These are phyloP conservation scores for Chalaropsis ovoidea DNA, from an alignment of 2,329 filamentous ascomycete species.

Conservation along the genomic window DNA sequence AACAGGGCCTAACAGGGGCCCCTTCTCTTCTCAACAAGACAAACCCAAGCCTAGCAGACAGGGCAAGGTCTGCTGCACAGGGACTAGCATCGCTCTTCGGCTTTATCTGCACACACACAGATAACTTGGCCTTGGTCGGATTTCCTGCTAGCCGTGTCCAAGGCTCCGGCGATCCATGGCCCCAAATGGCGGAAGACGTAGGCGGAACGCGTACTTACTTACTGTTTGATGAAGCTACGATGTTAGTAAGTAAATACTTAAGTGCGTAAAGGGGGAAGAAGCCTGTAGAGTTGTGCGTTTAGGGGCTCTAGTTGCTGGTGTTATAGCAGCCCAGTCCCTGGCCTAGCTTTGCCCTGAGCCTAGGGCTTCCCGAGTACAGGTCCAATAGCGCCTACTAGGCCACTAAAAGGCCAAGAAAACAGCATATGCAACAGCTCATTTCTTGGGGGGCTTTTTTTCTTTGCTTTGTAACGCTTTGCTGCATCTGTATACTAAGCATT, in stretches of 20 bases:
- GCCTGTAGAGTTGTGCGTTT: background rate
- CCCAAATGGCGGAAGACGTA: constrained; percentile 12
- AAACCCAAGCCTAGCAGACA: background rate
- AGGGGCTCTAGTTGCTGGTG: background rate
- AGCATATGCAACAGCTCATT: background rate
- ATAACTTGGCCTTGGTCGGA: background rate
- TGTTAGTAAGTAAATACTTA: too few relatives aligned
- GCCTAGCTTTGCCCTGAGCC: background rate
- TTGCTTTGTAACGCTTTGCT: background rate
- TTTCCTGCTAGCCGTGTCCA: background rate
- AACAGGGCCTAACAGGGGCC: background rate
- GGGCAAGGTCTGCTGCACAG: background rate
- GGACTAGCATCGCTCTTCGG: constrained; percentile 9
- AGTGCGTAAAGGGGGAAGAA: too few relatives aligned
- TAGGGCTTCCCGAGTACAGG: background rate
- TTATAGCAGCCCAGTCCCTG: background rate
- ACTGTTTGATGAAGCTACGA: too few relatives aligned
- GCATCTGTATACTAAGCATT: constrained; percentile 1
- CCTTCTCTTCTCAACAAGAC: background rate
- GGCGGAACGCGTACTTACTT: constrained; percentile 8
- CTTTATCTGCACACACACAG: background rate
- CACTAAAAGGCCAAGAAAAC: background rate
- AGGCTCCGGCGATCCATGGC: background rate
- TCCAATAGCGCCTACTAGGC: background rate
- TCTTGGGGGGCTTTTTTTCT: too few relatives aligned